Base-by-base conservation (phyloP, 164 flowering plant genomes). In the Liriodendron chinense region DNA sequence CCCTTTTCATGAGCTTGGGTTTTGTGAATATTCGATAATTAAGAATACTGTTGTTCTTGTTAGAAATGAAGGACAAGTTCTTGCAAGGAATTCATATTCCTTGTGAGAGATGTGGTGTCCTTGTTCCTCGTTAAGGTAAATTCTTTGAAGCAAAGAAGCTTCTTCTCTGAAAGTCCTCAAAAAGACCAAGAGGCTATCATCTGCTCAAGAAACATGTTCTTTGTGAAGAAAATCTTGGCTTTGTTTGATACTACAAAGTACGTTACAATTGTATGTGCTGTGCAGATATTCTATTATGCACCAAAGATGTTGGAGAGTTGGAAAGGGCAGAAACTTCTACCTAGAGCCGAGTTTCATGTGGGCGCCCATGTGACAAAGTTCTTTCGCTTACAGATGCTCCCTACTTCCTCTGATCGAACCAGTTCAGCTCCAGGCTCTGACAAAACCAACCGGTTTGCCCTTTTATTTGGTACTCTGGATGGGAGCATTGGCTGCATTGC, bases 321-420 rank as follows among this genome's bases (percentile, higher is more conserved):
- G 99, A 96, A 94, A 87, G 98, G 99, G 70, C 98, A 92, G 87
- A 96, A 96, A 82, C 98, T 96, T 84, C 91, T 96, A 43, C 85
- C 96, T 16, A 86, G 96, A 82, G 98, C 99, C 5, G 99, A 96
- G 87, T 96, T 96, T 83, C 99, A 96, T 82, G 90, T 92, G 57
- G 98, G 98, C 70, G 84, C 97, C 66, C 98, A 91, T 66, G 90
- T 92, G 78, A 92, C 99, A 3, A 96, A 93, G 85, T 92, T 96
- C 84, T 70, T 96, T 84, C 85, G 98, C 77, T 75, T 96, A 80
- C 99, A 91, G 77, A 90, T 96, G 97, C 93, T 92, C 75, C 87
- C 98, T 8, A 79, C 92, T 64, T 74, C 88, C 65, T 83, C 90
- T 68, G 94, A 91, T 78, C 83, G 89, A 75, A 77, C 85, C 14